A percentile compares a stretch with the other conserved stretches of the same genome.
Conservation (phyloP, 495 filamentous ascomycete species). For the Podospora bellae-mahoneyi region DNA sequence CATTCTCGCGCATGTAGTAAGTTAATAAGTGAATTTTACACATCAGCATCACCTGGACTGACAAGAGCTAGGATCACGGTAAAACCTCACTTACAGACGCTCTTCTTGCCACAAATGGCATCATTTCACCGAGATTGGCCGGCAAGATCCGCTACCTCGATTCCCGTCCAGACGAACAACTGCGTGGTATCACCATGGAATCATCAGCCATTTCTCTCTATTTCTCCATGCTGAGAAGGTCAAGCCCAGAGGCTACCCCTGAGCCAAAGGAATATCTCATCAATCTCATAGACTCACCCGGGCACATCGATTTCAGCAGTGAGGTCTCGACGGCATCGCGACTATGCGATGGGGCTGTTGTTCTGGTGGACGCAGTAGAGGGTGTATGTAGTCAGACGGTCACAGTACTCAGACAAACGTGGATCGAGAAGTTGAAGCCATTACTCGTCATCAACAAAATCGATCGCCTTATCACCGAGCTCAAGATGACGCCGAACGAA, state of each 20-base stretch:
- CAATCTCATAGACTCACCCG: conserved; percentile 96
- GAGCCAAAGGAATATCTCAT: conserved; percentile 85
- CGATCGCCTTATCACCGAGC: conserved; percentile 86
- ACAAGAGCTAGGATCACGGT: conserved; percentile 70
- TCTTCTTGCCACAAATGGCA: conserved; percentile 97
- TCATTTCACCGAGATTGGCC: conserved; percentile 95
- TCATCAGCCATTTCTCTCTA: conserved; percentile 96
- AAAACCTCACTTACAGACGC: conserved; percentile 97
- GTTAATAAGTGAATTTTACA: conserved; percentile 3
- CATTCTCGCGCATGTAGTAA: conserved; percentile 84
- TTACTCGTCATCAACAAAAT: conserved; percentile 98
- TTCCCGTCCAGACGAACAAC: conserved; percentile 93
- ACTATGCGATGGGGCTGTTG: conserved; percentile 89
- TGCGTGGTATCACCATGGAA: conserved; percentile 98
- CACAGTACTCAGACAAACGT: conserved; percentile 90
- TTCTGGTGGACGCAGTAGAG: conserved; percentile 97
- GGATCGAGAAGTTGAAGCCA: conserved; percentile 93
- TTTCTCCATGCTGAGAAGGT: conserved; percentile 79
- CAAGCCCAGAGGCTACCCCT: conserved; percentile 63
- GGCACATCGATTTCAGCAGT: conserved; percentile 98
- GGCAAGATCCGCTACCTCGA: conserved; percentile 98
- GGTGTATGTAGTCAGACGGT: conserved; percentile 98
- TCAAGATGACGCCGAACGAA: conserved; percentile 86
- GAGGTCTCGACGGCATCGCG: conserved; percentile 96
- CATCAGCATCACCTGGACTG: not conserved